phyloP scores from a whole-genome alignment of 345 rosid species.

The Brassica rapa region DNA sequence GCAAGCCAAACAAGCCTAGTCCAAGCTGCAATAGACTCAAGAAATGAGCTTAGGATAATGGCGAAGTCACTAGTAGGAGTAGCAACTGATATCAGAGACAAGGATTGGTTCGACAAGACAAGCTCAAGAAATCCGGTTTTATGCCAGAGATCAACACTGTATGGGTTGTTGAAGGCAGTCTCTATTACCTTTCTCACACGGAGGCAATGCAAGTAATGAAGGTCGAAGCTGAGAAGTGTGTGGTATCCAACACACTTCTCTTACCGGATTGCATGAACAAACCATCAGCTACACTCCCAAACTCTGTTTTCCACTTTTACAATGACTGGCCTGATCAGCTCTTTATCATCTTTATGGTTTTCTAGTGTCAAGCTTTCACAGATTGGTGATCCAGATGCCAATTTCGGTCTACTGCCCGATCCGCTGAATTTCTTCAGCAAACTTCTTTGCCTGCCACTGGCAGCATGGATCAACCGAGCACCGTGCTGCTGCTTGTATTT shows the following conservation, averaged over 20 bases:
- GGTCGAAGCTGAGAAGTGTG: too few relatives aligned
- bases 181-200: too few relatives aligned
- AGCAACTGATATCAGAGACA: constrained; percentile 71
- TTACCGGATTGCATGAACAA: constrained; percentile 94
- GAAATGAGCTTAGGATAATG: constrained; percentile 47
- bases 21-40: constrained; percentile 54
- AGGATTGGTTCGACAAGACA: constrained; percentile 68
- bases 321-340: constrained; percentile 95
- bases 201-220: too few relatives aligned
- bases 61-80: constrained; percentile 52
- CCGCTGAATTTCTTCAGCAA: constrained; percentile 78
- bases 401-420: constrained; percentile 75
- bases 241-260: too few relatives aligned
- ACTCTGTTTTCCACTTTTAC: constrained; percentile 72
- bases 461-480: constrained; percentile 67
- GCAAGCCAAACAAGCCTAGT: constrained; percentile 63
- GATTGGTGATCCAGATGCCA: constrained; percentile 89
- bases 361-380: constrained; percentile 85
- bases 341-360: constrained; percentile 72
- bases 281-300: constrained; percentile 66
- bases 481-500: constrained; percentile 90
- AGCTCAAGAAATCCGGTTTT: constrained; percentile 76
- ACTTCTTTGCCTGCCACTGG: constrained; percentile 76
- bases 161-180: constrained; percentile 91
- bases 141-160: constrained; percentile 62